Evolutionary conservation across 2,329 filamentous ascomycete species (phyloP), one percentile per base, ranked within the genome.

Genomic region (Colletotrichum camelliae): DNA sequence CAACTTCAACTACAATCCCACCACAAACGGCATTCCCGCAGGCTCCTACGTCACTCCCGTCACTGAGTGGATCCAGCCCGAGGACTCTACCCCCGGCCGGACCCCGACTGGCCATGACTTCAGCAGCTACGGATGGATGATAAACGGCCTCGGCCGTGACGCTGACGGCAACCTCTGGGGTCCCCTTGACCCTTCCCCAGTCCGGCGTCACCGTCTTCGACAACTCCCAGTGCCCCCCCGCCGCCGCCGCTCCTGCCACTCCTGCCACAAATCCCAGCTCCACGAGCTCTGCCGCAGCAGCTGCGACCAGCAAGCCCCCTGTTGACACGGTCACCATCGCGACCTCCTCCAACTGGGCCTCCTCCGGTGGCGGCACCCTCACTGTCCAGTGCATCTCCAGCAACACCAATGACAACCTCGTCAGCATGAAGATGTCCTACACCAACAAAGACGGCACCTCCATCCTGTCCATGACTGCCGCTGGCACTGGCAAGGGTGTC

Each of bases 21-120:
- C 85, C 3, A 82, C 82, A 39, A 85, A 86, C 73, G 82, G 82
- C 33, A 85, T 87, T 62, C 75, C 81, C n/a, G 85, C 85, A 5
- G 85, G 86, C 7, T 82, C 85, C 69, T 87, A 85, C 58, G 80
- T 87, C 24, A 82, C 83, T 35, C 82, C 86, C 15, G 85, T 87
- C 6, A 81, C 80, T 5, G 86, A 87, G 72, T 87, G 85, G 84
- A 86, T 87, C 77, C 85, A 84, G 78, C 85, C 86, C 12, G 86
- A 87, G 76, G 80, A 83, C 21, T 80, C 83, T 21, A 79, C 81
- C 4, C 86, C 86, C n/a, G 86, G 86, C 2, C 72, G 74, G 21
- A 64, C 78, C 13, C 81, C 81, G 12, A 77, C 78, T 78, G 81
- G 75, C 74, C 82, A 81, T 77, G 81, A 84, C 67, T 86, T 87